These are phyloP conservation scores for Triticum urartu DNA, from an alignment of 176 grass and related monocot species.

Conservation along the genomic window DNA sequence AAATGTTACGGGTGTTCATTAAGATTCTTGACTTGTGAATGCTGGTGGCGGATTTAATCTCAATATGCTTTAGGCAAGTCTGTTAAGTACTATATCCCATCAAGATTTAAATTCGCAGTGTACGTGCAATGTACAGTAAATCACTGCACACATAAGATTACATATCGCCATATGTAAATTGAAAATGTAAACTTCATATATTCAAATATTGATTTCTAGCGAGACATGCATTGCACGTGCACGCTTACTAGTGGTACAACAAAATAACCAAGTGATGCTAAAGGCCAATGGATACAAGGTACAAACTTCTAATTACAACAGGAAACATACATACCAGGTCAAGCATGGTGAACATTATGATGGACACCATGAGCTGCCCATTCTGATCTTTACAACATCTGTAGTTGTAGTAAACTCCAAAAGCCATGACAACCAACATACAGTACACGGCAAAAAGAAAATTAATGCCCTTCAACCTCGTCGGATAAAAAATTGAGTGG, in stretches of 20 bases:
- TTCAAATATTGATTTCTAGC: too few relatives aligned
- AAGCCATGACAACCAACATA: slow-evolving; percentile 6
- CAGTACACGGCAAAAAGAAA: slow-evolving; percentile 9
- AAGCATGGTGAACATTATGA: neutral
- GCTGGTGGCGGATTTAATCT: too few relatives aligned
- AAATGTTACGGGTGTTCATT: too few relatives aligned
- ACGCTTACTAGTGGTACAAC: neutral
- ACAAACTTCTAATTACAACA: neutral
- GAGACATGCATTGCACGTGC: too few relatives aligned
- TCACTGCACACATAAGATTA: too few relatives aligned
- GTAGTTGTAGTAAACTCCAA: neutral
- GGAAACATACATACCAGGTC: slow-evolving; percentile 30
- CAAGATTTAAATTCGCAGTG: too few relatives aligned
- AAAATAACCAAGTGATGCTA: slow-evolving; percentile 2
- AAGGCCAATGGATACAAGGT: neutral
- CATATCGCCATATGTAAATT: too few relatives aligned
- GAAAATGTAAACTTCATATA: too few relatives aligned
- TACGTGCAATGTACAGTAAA: too few relatives aligned
- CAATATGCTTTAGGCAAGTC: too few relatives aligned
- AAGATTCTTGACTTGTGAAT: too few relatives aligned
- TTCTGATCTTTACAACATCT: slow-evolving; percentile 14
- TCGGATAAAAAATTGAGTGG: slow-evolving; percentile 39
- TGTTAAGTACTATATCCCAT: too few relatives aligned
- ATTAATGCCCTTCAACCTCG: slow-evolving; percentile 17
- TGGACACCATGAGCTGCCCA: neutral